Conservation (phyloP, 1,139 yeast species). For the Saccharomyces pastorianus region DNA sequence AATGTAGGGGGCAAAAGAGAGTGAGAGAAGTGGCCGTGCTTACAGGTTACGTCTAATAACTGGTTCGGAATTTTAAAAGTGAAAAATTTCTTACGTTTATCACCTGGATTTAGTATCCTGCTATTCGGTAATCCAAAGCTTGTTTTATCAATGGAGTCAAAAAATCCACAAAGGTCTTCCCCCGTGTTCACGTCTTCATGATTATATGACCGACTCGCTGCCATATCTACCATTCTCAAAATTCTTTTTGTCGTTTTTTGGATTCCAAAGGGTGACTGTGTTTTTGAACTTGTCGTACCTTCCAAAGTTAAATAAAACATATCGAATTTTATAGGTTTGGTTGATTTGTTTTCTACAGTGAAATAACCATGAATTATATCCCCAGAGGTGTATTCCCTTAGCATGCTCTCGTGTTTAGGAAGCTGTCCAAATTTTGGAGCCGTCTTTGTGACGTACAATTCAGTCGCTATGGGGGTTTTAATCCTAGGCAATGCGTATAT, state of each 20-base stretch:
- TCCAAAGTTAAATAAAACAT: background rate
- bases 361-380: conserved; percentile 2
- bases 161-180: conserved; percentile 28
- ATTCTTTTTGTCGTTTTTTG: conserved; percentile 22
- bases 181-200: conserved; percentile 33
- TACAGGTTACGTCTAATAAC: conserved; percentile 48
- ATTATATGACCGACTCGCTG: conserved; percentile 35
- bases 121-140: conserved; percentile 43
- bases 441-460: conserved; percentile 5
- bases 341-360: background rate
- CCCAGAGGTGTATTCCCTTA: conserved; percentile 7
- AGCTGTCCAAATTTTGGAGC: conserved; percentile 7
- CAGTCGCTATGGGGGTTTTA: background rate
- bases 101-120: conserved; percentile 42
- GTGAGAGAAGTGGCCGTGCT: conserved; percentile 44
- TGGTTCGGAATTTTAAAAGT: conserved; percentile 51
- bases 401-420: conserved; percentile 7
- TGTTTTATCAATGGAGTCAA: conserved; percentile 32
- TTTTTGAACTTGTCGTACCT: background rate
- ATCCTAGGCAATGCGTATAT: background rate
- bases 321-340: background rate
- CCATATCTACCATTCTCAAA: conserved; percentile 12
- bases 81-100: conserved; percentile 50
- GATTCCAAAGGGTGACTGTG: background rate
- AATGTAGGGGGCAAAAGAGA: conserved; percentile 23